phyloP scores from a whole-genome alignment of 129 eudicot genomes.

The Helianthus tuberosus region DNA sequence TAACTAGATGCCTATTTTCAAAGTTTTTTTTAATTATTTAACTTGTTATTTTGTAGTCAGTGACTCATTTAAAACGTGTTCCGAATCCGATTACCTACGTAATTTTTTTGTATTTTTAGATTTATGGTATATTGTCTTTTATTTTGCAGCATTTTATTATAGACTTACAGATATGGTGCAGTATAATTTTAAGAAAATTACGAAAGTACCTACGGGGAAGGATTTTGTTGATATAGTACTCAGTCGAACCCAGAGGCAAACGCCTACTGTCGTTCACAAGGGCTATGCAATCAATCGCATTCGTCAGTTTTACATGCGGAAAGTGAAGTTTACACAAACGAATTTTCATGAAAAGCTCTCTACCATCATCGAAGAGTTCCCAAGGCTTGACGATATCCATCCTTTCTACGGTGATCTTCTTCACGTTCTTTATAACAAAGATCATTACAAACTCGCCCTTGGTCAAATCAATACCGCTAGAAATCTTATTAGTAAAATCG shows the following conservation, averaged over 20 bases:
- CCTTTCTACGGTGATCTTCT: conserved; percentile 96
- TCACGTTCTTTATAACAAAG: conserved; percentile 87
- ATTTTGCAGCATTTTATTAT: conserved; percentile 32
- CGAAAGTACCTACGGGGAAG: conserved; percentile 88
- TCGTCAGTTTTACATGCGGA: conserved; percentile 85
- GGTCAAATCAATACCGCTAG: conserved; percentile 94
- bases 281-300: conserved; percentile 91
- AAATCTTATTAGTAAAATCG: conserved; percentile 74
- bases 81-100: background rate
- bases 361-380: conserved; percentile 85
- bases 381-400: conserved; percentile 84
- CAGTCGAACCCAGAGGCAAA: conserved; percentile 86
- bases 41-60: background rate
- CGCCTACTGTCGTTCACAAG: conserved; percentile 93
- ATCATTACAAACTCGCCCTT: conserved; percentile 94
- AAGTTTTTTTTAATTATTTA: background rate
- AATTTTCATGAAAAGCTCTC: conserved; percentile 87
- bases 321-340: conserved; percentile 76
- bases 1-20: background rate
- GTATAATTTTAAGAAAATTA: conserved; percentile 86
- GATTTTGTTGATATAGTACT: conserved; percentile 84
- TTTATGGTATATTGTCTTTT: background rate
- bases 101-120: background rate
- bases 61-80: background rate
- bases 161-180: conserved; percentile 70